These are phyloP conservation scores for Clonostachys chloroleuca DNA, from an alignment of 2,329 filamentous ascomycete species.

Conservation along the genomic window DNA sequence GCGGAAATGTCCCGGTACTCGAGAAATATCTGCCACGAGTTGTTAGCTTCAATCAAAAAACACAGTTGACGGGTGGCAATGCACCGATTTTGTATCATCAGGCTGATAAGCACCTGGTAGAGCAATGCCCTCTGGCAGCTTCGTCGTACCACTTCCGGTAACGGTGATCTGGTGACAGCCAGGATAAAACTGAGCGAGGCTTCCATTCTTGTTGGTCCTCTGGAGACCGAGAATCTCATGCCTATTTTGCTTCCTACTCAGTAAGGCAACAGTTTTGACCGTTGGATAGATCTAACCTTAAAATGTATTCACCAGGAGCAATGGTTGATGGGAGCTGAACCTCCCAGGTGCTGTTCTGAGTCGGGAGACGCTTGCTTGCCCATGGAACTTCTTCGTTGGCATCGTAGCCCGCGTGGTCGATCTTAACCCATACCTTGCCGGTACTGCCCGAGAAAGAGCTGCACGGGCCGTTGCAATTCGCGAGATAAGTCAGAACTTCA, in stretches of 20 bases:
- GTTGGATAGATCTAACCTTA: slow-evolving; percentile 11
- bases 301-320: slow-evolving; percentile 31
- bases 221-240: slow-evolving; percentile 45
- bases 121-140: slow-evolving; percentile 16
- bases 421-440: slow-evolving; percentile 50
- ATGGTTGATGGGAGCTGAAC: slow-evolving; percentile 21
- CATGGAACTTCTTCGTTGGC: slow-evolving; percentile 22
- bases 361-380: slow-evolving; percentile 31
- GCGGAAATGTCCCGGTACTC: slow-evolving; percentile 13
- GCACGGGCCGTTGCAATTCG: slow-evolving; percentile 52
- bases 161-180: slow-evolving; percentile 40
- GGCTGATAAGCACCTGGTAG: slow-evolving; percentile 12
- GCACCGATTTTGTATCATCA: slow-evolving; percentile 10
- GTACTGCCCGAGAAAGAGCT: slow-evolving; percentile 16
- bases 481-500: slow-evolving; percentile 54
- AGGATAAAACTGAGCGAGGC: slow-evolving; percentile 42
- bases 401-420: slow-evolving; percentile 48
- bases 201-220: slow-evolving; percentile 23
- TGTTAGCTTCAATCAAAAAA: not conserved
- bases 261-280: too few species aligned
- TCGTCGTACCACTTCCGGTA: slow-evolving; percentile 24
- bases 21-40: slow-evolving; percentile 9
- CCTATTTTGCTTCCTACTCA: slow-evolving; percentile 5
- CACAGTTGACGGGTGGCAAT: not conserved
- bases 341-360: slow-evolving; percentile 20